Base-by-base conservation (phyloP, 2,329 filamentous ascomycete species). In the Aspergillus melleus region DNA sequence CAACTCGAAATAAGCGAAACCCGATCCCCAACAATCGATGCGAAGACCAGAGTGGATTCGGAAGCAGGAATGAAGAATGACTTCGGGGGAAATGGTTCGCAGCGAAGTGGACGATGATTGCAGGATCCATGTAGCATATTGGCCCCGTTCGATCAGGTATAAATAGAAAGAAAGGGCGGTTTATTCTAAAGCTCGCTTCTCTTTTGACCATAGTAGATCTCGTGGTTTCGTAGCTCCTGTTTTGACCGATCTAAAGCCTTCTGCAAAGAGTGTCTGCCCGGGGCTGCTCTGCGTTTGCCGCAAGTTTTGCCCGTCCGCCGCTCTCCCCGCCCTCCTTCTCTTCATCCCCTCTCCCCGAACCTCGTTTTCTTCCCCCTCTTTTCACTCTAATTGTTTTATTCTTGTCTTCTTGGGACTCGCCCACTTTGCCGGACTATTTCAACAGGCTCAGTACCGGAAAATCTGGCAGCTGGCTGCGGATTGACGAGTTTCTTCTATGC, bases 1-100 rank as follows among this genome's bases (percentile, higher is more conserved):
- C 61, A 74, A 75, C 62, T 71, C 72, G 66, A 80, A 81, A 72
- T 79, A 77, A 68, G 72, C 61, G 62, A 60, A 55, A 56, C 61
- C 36, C 16, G 14, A n/a, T 56, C 58, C 19, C 58, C 54, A 60
- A 65, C 53, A 36, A 54, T 64, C 49, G 60, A 60, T 62, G 57
- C 49, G 64, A 42, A 42, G 16, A 42, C 36, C 36, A 42, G 36
- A 42, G 61, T 63, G 64, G 58, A 61, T 64, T 61, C 62, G 56
- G 61, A 57, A 62, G 61, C 61, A 65, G 36, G 36, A 42, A n/a
- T 6, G 16, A 42, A 8, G 16, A 42, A 14, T 42, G 36, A 42
- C 16, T 8, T 59, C 57, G 61, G 56, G 58, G 54, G 60, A 62
- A 61, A 54, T 22, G 32, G 47, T 29, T 58, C 58, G 36, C 36